Evolutionary conservation across 306 rosid species (phyloP).

Genomic region (Macrotyloma uniflorum): DNA sequence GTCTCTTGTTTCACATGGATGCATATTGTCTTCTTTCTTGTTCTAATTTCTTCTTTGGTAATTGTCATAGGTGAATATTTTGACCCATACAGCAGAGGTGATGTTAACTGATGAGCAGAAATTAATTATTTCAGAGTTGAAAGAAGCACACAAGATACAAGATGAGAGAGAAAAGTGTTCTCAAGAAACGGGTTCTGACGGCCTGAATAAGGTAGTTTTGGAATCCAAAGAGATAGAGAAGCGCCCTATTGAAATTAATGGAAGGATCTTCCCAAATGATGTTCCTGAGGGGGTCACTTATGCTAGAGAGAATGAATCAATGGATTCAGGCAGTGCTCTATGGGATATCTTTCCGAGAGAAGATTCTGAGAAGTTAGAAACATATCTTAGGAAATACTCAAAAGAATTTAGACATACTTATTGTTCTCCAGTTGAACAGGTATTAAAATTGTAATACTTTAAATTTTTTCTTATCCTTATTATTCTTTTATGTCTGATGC

Average conservation of each 20-base stretch:
- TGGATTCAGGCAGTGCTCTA: conserved; percentile 65
- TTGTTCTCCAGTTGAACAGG: conserved; percentile 61
- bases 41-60: conserved; percentile 2
- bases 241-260: too few relatives aligned
- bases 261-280: too few relatives aligned
- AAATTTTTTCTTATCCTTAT: conserved; percentile 9
- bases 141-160: conserved; percentile 58
- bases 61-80: conserved; percentile 64
- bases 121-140: conserved; percentile 47
- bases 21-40: conserved; percentile 31
- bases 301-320: too few relatives aligned
- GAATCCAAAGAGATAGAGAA: too few relatives aligned
- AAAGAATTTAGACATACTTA: conserved; percentile 70
- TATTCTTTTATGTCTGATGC: too few relatives aligned
- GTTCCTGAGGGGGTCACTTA: too few relatives aligned
- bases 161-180: conserved; percentile 48
- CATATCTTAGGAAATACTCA: conserved; percentile 58
- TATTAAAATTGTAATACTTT: conserved; percentile 4
- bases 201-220: too few relatives aligned
- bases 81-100: conserved; percentile 69
- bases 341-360: conserved; percentile 83
- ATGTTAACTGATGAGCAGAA: conserved; percentile 41
- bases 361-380: conserved; percentile 63
- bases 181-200: too few relatives aligned
- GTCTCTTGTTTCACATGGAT: not conserved